Evolutionary conservation across 306 rosid genomes (phyloP), one percentile per base, ranked within the genome.

Genomic region (Gleditsia sinensis): DNA sequence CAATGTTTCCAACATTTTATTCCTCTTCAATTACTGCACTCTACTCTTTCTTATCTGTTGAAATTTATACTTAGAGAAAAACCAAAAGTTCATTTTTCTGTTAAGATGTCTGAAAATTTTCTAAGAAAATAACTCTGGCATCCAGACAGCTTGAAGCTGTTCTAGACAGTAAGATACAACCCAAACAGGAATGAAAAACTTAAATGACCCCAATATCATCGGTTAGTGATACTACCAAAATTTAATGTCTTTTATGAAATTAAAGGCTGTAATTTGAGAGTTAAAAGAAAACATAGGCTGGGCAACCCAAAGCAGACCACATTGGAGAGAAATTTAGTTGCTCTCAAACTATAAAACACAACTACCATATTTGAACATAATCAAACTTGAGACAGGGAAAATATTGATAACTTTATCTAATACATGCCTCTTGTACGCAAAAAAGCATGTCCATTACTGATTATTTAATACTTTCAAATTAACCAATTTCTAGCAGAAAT

Each of bases 401-500:
- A 49, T 20, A 33, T 72, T 27, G 72, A 7, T 37, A 54, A 33
- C n/a, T 24, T 72, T 45, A n/a, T 32, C 13, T 25, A 42, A 55
- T 50, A 6, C 27, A 12, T 42, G 78, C 32, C 69, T 23, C 37
- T 40, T 14, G 28, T 30, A 54, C 5, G 17, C 67, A 71, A 69
- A 66, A 73, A 33, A 66, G 39, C 56, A 50, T 24, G 4, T 46
- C 13, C 49, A 25, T 63, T 40, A 24, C 27, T 65, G 13, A 55
- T 58, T 28, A 67, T 20, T n/a, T n/a, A n/a, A n/a, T n/a, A n/a
- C n/a, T 57, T 37, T 40, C 12, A 42, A 1, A 42, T 49, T 23
- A 65, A 81, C 78, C 71, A 76, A 46, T 49, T 51, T 40, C 39
- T 50, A 69, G 37, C 46, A 23, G 11, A 68, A 46, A 7, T 33